Base-by-base conservation (phyloP, 139 green algal species). In the Chlamydomonas sp. region DNA sequence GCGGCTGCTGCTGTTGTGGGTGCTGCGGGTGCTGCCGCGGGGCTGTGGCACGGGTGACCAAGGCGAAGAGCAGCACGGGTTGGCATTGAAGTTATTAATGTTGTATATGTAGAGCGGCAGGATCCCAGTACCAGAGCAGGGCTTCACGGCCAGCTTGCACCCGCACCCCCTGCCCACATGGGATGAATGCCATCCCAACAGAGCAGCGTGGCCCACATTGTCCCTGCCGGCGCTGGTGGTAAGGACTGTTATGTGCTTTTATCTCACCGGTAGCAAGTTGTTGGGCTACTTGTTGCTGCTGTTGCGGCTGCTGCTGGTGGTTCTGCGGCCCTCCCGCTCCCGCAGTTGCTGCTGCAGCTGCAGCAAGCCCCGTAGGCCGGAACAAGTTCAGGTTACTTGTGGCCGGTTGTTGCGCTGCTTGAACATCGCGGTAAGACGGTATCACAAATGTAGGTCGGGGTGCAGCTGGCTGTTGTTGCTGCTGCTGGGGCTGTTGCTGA, bases 351-450 rank as follows among this genome's bases (percentile, higher is more conserved):
- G 71, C 83, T 80, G 72, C 58, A 2, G 84, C 63, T 9, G 63
- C 73, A 4, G 69, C 4, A 1, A 83, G 63, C 2, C 75, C 75
- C 64, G 84, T 77, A n/a, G 74, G 74, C 5, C 75, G 63, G 75
- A 88, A 88, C 2, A 88, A 57, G 57, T 80, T 83, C 31, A 49
- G 31, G 17, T 64, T 83, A 16, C 57, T 75, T 12, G 84, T 63
- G 57, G n/a, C 60, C 15, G 84, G 84, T 20, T 63, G 74, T 1
- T 83, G 31, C 3, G 63, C 75, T 8, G 74, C 75, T 49, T 88
- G 84, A 10, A 88, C 75, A 57, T 88, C 84, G 20, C 72, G 61
- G 20, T 60, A 88, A 12, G 75, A 77, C 7, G 84, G 84, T 1
- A 83, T 15, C 5, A 58, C 60, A 73, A 88, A 66, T 7, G 63